A percentile compares a stretch with the other conserved stretches of the same genome.
phyloP scores from a whole-genome alignment of 345 rosid species.

The Hibiscus trionum region DNA sequence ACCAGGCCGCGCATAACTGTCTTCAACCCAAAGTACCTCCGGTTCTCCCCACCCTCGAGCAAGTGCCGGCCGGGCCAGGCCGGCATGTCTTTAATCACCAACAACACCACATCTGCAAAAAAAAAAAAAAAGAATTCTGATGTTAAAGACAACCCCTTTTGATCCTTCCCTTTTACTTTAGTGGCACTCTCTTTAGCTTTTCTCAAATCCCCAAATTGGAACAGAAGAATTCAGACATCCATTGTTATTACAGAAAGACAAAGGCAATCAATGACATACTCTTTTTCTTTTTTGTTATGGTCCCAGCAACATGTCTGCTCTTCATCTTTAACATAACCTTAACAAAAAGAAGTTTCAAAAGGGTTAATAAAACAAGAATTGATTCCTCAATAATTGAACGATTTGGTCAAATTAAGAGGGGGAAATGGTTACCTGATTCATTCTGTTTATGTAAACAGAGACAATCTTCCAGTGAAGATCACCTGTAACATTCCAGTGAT shows the following conservation, averaged over 20 bases:
- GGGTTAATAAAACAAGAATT: conserved; percentile 5
- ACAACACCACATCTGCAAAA: conserved; percentile 57
- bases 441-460: conserved; percentile 74
- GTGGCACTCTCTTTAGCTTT: conserved; percentile 25
- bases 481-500: conserved; percentile 44
- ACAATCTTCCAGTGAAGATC: conserved; percentile 95
- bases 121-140: neutral
- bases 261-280: conserved; percentile 41
- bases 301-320: conserved; percentile 91
- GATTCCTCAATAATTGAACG: conserved; percentile 32
- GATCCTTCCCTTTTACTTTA: conserved; percentile 38
- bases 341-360: conserved; percentile 31
- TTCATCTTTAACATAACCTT: conserved; percentile 97
- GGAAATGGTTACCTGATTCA: conserved; percentile 51
- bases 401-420: neutral
- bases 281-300: conserved; percentile 97
- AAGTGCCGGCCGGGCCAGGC: conserved; percentile 92
- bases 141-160: conserved; percentile 27
- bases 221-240: conserved; percentile 46
- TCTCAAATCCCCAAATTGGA: conserved; percentile 83
- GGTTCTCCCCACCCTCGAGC: conserved; percentile 69
- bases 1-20: conserved; percentile 50
- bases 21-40: conserved; percentile 73
- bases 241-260: conserved; percentile 39
- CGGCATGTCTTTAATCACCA: conserved; percentile 63